Evolutionary conservation across 306 rosid species (phyloP), one percentile per base, ranked within the genome.

Genomic region (Prosopis cineraria): DNA sequence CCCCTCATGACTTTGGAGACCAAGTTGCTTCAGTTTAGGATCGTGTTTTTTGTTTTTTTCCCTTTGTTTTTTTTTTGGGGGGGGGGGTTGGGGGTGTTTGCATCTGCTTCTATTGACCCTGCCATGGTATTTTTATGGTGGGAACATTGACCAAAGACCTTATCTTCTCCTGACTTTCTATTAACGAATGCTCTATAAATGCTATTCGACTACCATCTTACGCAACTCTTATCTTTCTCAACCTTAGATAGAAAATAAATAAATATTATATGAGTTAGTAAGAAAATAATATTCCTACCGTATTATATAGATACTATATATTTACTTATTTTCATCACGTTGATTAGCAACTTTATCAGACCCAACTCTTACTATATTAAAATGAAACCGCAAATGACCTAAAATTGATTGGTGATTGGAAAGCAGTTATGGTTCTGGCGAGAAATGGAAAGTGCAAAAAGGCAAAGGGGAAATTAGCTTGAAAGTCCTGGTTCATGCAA

Each of bases 401-500:
- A 48, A 65, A 65, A 19, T 36, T 65, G 47, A 36, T 34, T 36
- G 45, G 29, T 65, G 36, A 65, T 65, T 11, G n/a, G 70, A 36
- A 65, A 65, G 30, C 16, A 65, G 24, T 36, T 36, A 65, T 65
- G 31, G 69, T 40, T 63, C n/a, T 39, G 50, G 70, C 47, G 10
- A 65, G 70, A 31, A n/a, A 36, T 40, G 52, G 11, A 10, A 11
- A 22, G 72, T 8, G 34, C 34, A 22, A 9, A 39, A 40, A 1
- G 20, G 45, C 27, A 25, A 47, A 72, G 50, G 66, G 43, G 48
- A 12, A 63, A 73, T 65, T 58, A 24, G 40, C 71, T 56, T 67
- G 72, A 50, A 75, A 70, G 33, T 76, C 70, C 45, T 70, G 55
- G 53, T 62, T 43, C 62, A 41, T 50, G 62, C 55, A 19, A 67